Base-by-base conservation (phyloP, 2,329 filamentous ascomycete genomes). In the Paraphoma chrysanthemicola region DNA sequence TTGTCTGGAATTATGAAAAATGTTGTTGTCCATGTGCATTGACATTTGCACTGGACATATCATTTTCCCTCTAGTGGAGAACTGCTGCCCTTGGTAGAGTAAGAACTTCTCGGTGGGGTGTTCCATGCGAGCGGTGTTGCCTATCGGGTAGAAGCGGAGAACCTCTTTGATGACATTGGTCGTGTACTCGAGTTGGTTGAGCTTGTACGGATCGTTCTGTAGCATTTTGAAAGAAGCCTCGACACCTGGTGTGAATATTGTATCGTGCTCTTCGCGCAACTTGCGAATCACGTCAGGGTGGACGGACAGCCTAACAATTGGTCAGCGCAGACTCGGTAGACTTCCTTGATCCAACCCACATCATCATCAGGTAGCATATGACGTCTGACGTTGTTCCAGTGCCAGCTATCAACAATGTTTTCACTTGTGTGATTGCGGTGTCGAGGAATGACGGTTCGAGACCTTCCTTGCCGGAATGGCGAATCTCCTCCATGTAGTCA, bases 101-200 rank as follows among this genome's bases (percentile, higher is more conserved):
- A 73, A 1, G 73, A 78, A 62, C 47, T 65, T 57, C 54, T 36
- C 71, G 49, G 80, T 68, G 51, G 70, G 77, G 64, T 79, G 63
- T 62, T 33, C 50, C 56, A 30, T 42, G n/a, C 83, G 78, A 23
- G 80, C 75, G 1, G 78, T 79, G 17, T 77, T 79, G 0, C 72
- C 83, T 1, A 84, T 79, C 0, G 83, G 82, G 60, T 80, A 84
- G 33, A 86, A 64, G 5, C 85, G 78, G 3, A 87, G 74, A 0
- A 79, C 78, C 69, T 87, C 85, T 55, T 83, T 83, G 57, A 85
- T 78, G 7, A 85, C 78, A 28, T 83, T 83, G 5, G 71, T 72
- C 3, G 83, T 84, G 66, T 84, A 86, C 0, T 79, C 76, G 23
- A 87, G 75, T 42, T 79, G 74, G 67, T 83, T 84, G 48, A 87